Percentiles rank a stretch among this genome's conserved stretches.
phyloP scores from a whole-genome alignment of 306 rosid species.

The Vigna unguiculata region DNA sequence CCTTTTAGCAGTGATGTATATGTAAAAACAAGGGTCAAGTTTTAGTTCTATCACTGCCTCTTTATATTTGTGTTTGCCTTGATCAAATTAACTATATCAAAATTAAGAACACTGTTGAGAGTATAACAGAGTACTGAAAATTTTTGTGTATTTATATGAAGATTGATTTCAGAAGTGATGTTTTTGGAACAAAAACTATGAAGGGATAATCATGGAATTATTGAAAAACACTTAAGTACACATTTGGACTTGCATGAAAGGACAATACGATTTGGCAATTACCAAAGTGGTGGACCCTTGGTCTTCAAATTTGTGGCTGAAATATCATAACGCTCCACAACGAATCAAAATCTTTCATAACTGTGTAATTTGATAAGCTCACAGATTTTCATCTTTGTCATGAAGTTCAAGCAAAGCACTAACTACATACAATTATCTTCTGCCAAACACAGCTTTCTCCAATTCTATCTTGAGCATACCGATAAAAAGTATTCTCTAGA shows the following conservation, averaged over 20 bases:
- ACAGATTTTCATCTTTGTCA: conserved; percentile 28
- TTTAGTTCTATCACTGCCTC: not conserved
- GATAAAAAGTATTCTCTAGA: conserved; percentile 25
- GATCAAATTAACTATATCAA: not conserved
- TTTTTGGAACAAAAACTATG: not conserved
- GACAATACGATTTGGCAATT: conserved; percentile 24
- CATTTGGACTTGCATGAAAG: conserved; percentile 33
- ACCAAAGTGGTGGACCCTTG: conserved; percentile 49
- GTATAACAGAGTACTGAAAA: not conserved
- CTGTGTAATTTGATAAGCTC: conserved; percentile 30
- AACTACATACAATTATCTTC: conserved; percentile 23
- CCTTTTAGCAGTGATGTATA: not conserved
- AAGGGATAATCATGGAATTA: conserved; percentile 40
- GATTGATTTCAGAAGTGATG: not conserved
- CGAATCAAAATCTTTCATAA: conserved; percentile 34
- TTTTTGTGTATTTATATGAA: not conserved
- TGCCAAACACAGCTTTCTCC: conserved; percentile 19
- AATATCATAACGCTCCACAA: conserved; percentile 29
- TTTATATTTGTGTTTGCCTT: not conserved
- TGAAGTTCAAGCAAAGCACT: conserved; percentile 33
- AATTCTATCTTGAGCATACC: not conserved
- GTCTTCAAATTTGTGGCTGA: conserved; percentile 53
- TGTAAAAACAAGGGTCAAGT: not conserved
- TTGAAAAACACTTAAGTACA: conserved; percentile 15
- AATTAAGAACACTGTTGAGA: not conserved